Conservation (phyloP, 257 asterid genomes). For the Buddleja alternifolia region DNA sequence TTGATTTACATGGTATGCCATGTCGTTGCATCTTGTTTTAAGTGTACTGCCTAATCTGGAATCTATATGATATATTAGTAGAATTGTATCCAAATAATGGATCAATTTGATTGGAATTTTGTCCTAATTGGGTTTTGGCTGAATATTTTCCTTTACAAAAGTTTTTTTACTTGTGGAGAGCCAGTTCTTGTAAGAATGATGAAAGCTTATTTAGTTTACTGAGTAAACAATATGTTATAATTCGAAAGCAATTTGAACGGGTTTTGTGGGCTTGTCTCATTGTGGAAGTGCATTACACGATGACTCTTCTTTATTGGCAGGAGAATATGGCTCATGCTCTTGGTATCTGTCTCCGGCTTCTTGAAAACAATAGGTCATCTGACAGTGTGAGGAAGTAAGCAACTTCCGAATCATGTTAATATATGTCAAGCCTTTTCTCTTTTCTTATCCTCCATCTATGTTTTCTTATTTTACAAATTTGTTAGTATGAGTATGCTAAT, state of each 20-base stretch:
- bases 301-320: constrained; percentile 53
- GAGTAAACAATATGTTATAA: constrained; percentile 1
- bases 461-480: constrained; percentile 19
- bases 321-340: constrained; percentile 86
- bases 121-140: constrained; percentile 7
- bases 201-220: constrained; percentile 16
- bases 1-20: neutral
- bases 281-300: constrained; percentile 17
- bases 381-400: constrained; percentile 98
- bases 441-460: constrained; percentile 12
- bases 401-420: constrained; percentile 14
- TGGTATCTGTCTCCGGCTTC: constrained; percentile 94
- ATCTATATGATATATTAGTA: constrained; percentile 2
- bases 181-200: constrained; percentile 11
- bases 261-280: constrained; percentile 20
- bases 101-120: neutral
- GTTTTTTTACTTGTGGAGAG: neutral
- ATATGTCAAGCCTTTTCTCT: constrained; percentile 16
- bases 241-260: constrained; percentile 9
- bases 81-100: constrained; percentile 7
- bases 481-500: constrained; percentile 6
- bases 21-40: constrained; percentile 17
- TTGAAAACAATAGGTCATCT: constrained; percentile 88
- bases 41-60: neutral
- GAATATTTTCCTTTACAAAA: too few species aligned